A percentile compares a stretch with the other conserved stretches of the same genome.
Conservation (phyloP, 202 grass and related monocot species). For the Elaeis oleifera region DNA sequence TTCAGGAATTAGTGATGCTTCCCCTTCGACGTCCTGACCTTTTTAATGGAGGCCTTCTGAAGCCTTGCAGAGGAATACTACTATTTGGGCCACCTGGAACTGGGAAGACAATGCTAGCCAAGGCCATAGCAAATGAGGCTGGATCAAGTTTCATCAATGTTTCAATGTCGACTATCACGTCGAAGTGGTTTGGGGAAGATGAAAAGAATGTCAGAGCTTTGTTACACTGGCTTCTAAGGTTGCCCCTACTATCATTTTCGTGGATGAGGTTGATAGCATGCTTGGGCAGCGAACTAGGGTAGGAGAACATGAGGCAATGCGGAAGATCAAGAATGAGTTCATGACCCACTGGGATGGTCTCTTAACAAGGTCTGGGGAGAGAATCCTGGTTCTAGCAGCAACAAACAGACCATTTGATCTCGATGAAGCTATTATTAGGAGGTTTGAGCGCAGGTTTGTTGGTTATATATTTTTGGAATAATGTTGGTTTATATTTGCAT, state of each 20-base stretch:
- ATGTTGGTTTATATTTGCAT: neutral
- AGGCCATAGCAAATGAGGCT: constrained; percentile 79
- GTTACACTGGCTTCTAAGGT: constrained; percentile 74
- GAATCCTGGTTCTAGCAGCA: constrained; percentile 79
- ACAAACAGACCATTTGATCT: constrained; percentile 95
- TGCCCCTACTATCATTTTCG: constrained; percentile 74
- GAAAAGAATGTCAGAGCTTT: constrained; percentile 70
- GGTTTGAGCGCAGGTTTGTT: constrained; percentile 83
- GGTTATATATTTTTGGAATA: neutral
- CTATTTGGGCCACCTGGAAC: constrained; percentile 92
- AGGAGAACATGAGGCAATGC: constrained; percentile 64
- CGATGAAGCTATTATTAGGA: constrained; percentile 82
- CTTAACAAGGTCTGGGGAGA: constrained; percentile 52
- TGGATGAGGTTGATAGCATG: constrained; percentile 96
- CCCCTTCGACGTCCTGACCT: constrained; percentile 75
- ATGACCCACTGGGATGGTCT: constrained; percentile 92
- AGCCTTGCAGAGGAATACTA: constrained; percentile 79
- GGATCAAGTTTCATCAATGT: constrained; percentile 92
- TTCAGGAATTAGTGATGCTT: constrained; percentile 81
- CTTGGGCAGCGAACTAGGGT: constrained; percentile 39
- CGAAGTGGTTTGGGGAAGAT: constrained; percentile 70
- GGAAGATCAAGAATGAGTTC: constrained; percentile 95
- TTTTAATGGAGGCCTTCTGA: constrained; percentile 78
- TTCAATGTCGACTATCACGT: constrained; percentile 64
- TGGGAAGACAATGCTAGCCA: constrained; percentile 93